These are phyloP conservation scores for Pichia nakasei DNA, from an alignment of 805 yeast genomes.

Conservation along the genomic window DNA sequence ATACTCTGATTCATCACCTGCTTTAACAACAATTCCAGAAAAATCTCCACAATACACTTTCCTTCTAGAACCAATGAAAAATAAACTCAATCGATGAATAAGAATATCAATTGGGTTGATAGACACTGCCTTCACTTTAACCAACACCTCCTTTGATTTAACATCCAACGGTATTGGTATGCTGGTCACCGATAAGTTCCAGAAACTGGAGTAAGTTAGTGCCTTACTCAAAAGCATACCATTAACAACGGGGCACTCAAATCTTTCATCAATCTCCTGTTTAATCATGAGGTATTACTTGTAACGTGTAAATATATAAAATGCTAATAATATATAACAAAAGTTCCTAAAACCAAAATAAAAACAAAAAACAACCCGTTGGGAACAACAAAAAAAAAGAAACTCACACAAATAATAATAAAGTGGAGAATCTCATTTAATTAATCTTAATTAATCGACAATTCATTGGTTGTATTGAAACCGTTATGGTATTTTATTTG, in stretches of 20 bases:
- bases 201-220: slow-evolving; percentile 10
- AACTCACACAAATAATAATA: too few relatives aligned
- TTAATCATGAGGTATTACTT: background rate
- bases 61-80: slow-evolving; percentile 1
- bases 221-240: slow-evolving; percentile 10
- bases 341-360: too few relatives aligned
- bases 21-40: slow-evolving; percentile 14
- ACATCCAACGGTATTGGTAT: slow-evolving; percentile 5
- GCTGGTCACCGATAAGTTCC: slow-evolving; percentile 5
- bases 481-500: too few relatives aligned
- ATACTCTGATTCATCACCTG: slow-evolving; percentile 12
- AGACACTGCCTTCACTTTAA: slow-evolving; percentile 11
- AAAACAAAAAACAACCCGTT: too few relatives aligned
- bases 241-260: slow-evolving; percentile 1
- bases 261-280: background rate
- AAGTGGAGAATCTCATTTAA: too few relatives aligned
- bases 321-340: too few relatives aligned
- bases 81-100: slow-evolving; percentile 3
- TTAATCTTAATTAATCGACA: too few relatives aligned
- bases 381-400: too few relatives aligned
- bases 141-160: slow-evolving; percentile 9
- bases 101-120: slow-evolving; percentile 15
- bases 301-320: too few relatives aligned
- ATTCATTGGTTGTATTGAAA: too few relatives aligned
- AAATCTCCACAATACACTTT: slow-evolving; percentile 17